Evolutionary conservation across 768 basidiomycete species (phyloP).

Genomic region (Leccinellum luteum): DNA sequence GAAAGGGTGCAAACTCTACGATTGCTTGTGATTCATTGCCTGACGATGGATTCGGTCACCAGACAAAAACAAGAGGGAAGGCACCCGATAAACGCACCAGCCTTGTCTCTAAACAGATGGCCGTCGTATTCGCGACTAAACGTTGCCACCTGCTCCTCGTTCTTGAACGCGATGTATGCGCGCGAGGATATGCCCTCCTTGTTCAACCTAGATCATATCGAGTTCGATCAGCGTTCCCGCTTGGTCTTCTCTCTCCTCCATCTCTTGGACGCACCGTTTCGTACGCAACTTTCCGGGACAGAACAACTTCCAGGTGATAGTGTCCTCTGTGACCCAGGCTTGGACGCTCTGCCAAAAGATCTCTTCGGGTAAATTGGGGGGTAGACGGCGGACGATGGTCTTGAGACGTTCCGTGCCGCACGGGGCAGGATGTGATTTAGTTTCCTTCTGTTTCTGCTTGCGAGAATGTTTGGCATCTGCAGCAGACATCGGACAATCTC

Average conservation of each 20-base stretch:
- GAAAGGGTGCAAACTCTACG: conserved; percentile 93
- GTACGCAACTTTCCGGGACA: conserved; percentile 65
- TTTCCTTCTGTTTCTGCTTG: conserved; percentile 34
- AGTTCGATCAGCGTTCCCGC: not conserved
- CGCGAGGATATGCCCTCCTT: conserved; percentile 85
- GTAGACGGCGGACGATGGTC: conserved; percentile 82
- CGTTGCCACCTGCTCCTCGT: conserved; percentile 60
- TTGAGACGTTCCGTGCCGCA: conserved; percentile 65
- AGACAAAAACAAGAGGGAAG: not conserved
- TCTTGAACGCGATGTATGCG: conserved; percentile 90
- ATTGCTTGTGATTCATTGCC: conserved; percentile 86
- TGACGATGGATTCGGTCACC: conserved; percentile 25
- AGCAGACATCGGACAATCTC: conserved; percentile 11
- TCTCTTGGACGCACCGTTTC: conserved; percentile 46
- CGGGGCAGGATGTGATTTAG: conserved; percentile 26
- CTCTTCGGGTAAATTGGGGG: conserved; percentile 88
- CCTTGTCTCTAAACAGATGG: conserved; percentile 87
- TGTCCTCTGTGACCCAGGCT: conserved; percentile 78
- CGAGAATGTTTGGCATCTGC: conserved; percentile 17
- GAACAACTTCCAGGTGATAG: conserved; percentile 63
- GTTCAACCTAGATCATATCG: conserved; percentile 50
- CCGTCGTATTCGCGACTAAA: conserved; percentile 91
- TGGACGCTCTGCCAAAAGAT: conserved; percentile 93
- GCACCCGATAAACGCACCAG: conserved; percentile 47
- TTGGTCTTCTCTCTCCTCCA: not conserved